Conservation (phyloP, 345 rosid species). For the Reutealis trisperma region DNA sequence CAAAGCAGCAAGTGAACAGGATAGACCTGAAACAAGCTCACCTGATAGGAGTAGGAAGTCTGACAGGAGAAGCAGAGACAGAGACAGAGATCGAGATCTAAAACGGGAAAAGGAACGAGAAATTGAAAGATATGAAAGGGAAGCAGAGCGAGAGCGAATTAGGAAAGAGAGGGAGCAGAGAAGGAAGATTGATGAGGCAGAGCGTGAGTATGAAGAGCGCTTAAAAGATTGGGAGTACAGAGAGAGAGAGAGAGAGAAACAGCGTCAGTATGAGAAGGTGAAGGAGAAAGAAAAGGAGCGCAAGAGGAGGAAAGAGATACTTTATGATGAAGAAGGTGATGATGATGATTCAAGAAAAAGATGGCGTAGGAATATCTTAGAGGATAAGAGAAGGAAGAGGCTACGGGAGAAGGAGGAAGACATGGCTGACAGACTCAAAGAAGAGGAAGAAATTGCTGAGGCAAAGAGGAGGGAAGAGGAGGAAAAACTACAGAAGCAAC, state of each 20-base stretch:
- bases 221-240: conserved; percentile 96
- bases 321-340: conserved; percentile 77
- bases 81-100: conserved; percentile 58
- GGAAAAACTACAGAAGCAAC: conserved; percentile 66
- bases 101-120: conserved; percentile 88
- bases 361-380: conserved; percentile 71
- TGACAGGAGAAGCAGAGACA: conserved; percentile 82
- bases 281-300: conserved; percentile 90
- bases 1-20: conserved; percentile 58
- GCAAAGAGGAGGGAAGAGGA: conserved; percentile 80
- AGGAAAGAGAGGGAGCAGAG: conserved; percentile 95
- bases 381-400: conserved; percentile 78
- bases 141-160: conserved; percentile 79
- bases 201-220: conserved; percentile 81
- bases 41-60: conserved; percentile 70
- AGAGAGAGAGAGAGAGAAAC: conserved; percentile 90
- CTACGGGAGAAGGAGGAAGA: conserved; percentile 86
- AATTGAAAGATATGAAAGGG: conserved; percentile 84
- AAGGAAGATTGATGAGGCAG: conserved; percentile 88
- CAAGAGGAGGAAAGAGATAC: conserved; percentile 81
- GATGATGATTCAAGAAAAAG: conserved; percentile 82
- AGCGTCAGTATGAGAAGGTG: conserved; percentile 90
- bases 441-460: conserved; percentile 83
- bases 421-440: conserved; percentile 63
- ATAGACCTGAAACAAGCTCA: conserved; percentile 71